Evolutionary conservation across 2,329 filamentous ascomycete genomes (phyloP).

Genomic region (Alternaria angustiovoidea): DNA sequence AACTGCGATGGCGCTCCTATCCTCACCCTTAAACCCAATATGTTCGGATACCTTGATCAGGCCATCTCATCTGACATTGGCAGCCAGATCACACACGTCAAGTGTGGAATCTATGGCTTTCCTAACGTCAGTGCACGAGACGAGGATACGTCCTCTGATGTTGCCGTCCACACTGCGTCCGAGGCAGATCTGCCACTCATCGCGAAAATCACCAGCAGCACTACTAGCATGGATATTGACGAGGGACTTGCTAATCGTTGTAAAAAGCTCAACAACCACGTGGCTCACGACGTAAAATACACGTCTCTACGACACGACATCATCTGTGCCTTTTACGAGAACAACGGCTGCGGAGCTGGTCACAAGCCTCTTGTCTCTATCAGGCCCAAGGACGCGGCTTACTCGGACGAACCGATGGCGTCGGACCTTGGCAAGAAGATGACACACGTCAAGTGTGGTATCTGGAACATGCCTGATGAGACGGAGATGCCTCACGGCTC

Average conservation of each 20-base stretch:
- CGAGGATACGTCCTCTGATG: background rate
- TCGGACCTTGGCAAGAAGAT: background rate
- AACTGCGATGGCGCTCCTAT: background rate
- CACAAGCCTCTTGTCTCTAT: background rate
- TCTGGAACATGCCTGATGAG: background rate
- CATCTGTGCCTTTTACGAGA: background rate
- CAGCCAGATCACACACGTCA: background rate
- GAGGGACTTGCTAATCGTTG: background rate
- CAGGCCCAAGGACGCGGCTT: background rate
- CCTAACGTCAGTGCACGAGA: background rate
- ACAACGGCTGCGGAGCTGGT: background rate
- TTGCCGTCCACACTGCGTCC: rapidly evolving
- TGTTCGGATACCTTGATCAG: background rate
- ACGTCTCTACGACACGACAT: background rate
- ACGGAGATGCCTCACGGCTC: background rate
- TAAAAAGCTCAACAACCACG: background rate
- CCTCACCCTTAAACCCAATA: background rate
- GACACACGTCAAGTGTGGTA: background rate
- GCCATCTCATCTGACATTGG: background rate
- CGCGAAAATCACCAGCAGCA: background rate
- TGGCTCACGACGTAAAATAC: background rate
- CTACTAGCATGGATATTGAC: background rate
- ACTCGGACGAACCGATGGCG: background rate
- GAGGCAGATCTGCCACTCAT: background rate
- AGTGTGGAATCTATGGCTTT: background rate